phyloP scores from a whole-genome alignment of 148 eudicot genomes.

The Linanthus parryae region DNA sequence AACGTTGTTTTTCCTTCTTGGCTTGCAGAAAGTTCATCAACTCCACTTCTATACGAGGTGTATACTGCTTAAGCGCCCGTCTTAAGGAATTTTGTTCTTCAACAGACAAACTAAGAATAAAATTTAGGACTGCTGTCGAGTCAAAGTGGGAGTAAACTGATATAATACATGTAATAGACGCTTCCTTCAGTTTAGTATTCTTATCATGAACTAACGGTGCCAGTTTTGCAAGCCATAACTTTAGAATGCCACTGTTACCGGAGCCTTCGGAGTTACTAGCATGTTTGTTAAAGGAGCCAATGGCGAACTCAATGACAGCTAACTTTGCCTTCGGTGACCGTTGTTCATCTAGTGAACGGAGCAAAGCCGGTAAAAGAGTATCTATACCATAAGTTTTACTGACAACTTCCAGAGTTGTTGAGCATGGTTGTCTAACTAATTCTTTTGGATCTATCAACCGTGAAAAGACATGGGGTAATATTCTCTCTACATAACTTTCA shows the following conservation, averaged over 20 bases:
- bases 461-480: slow-evolving; percentile 90
- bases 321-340: slow-evolving; percentile 96
- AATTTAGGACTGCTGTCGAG: slow-evolving; percentile 75
- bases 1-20: slow-evolving; percentile 81
- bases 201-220: slow-evolving; percentile 87
- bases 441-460: slow-evolving; percentile 94
- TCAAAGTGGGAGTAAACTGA: slow-evolving; percentile 90
- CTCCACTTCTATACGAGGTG: slow-evolving; percentile 98
- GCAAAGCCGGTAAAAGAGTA: slow-evolving; percentile 91
- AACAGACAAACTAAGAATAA: slow-evolving; percentile 81
- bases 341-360: slow-evolving; percentile 96
- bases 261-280: slow-evolving; percentile 64
- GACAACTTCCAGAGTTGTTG: slow-evolving; percentile 77
- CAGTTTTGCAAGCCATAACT: slow-evolving; percentile 92
- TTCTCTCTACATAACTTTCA: slow-evolving; percentile 97
- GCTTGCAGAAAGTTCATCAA: slow-evolving; percentile 88
- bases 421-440: slow-evolving; percentile 87
- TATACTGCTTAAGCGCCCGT: slow-evolving; percentile 87
- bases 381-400: slow-evolving; percentile 88
- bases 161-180: slow-evolving; percentile 83
- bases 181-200: slow-evolving; percentile 89
- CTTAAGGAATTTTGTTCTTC: slow-evolving; percentile 95
- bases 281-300: slow-evolving; percentile 84
- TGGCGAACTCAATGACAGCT: slow-evolving; percentile 96
- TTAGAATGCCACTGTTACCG: slow-evolving; percentile 73